phyloP scores from a whole-genome alignment of 129 eudicot genomes.

The Saposhnikovia divaricata region DNA sequence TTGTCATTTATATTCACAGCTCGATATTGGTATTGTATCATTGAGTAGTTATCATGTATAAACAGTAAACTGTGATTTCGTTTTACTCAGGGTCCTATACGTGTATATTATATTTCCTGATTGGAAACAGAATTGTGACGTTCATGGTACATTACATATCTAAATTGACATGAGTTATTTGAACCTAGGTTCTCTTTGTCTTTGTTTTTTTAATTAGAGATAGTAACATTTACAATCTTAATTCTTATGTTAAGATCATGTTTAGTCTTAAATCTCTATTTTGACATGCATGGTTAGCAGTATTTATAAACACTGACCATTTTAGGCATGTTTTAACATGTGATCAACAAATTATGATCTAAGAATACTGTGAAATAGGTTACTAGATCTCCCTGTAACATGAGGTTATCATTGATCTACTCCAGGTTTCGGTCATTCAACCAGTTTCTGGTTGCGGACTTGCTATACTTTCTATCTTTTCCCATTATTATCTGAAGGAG shows the following conservation, averaged over 20 bases:
- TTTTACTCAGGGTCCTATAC: no score
- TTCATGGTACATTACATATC: neutral
- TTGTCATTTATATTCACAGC: no score
- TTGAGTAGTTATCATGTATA: neutral
- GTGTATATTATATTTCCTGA: neutral
- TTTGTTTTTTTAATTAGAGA: neutral
- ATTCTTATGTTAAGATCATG: neutral
- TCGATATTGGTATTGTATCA: neutral
- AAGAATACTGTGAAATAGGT: neutral
- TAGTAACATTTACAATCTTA: neutral
- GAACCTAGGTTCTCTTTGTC: neutral
- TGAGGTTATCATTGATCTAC: constrained; percentile 5
- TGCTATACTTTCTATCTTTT: constrained; percentile 82
- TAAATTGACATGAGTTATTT: neutral
- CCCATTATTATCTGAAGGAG: constrained; percentile 94
- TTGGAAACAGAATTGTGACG: neutral
- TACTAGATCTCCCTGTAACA: neutral
- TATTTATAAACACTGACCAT: neutral
- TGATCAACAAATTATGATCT: neutral
- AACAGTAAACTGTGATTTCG: neutral
- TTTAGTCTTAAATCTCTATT: neutral
- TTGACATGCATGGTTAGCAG: neutral
- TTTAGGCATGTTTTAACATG: neutral
- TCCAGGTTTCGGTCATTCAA: constrained; percentile 89
- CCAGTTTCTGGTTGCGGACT: constrained; percentile 99